Evolutionary conservation across 2,329 filamentous ascomycete species (phyloP).

Genomic region (Penicillium olsonii): DNA sequence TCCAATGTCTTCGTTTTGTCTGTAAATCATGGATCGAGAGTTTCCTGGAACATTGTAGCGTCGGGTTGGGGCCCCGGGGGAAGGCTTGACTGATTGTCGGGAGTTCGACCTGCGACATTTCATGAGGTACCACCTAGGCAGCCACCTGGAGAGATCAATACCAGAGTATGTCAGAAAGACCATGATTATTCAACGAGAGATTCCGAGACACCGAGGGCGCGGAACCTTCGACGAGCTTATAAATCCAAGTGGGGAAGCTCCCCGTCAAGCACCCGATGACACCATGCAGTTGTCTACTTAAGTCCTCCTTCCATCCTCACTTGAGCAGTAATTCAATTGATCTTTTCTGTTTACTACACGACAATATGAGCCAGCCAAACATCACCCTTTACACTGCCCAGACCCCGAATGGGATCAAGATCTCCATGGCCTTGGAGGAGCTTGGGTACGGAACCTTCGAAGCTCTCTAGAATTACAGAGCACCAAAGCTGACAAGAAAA

Average conservation of each 20-base stretch:
- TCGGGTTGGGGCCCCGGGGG: no score
- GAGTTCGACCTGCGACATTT: no score
- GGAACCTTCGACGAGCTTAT: not conserved
- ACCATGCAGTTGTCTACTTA: no score
- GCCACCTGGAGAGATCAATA: no score
- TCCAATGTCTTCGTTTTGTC: no score
- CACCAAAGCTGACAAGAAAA: conserved; percentile 16
- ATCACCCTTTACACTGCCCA: conserved; percentile 80
- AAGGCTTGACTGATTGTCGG: no score
- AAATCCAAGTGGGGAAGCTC: not conserved
- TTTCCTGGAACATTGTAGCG: no score
- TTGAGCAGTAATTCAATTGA: no score
- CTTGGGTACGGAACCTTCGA: conserved; percentile 64
- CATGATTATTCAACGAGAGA: not conserved
- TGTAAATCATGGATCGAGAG: no score
- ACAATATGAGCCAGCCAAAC: conserved; percentile 50
- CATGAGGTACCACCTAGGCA: no score
- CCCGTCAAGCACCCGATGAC: not conserved
- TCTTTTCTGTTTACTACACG: no score
- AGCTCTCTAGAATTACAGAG: not conserved
- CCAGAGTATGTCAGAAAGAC: no score
- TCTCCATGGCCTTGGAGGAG: conserved; percentile 84
- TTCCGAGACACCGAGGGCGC: not conserved
- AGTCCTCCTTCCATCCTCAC: not conserved
- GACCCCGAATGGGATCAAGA: conserved; percentile 89